Percentiles rank a stretch among this genome's conserved stretches.
Evolutionary conservation across 805 yeast species (phyloP).

Genomic region (Lachancea dasiensis): DNA sequence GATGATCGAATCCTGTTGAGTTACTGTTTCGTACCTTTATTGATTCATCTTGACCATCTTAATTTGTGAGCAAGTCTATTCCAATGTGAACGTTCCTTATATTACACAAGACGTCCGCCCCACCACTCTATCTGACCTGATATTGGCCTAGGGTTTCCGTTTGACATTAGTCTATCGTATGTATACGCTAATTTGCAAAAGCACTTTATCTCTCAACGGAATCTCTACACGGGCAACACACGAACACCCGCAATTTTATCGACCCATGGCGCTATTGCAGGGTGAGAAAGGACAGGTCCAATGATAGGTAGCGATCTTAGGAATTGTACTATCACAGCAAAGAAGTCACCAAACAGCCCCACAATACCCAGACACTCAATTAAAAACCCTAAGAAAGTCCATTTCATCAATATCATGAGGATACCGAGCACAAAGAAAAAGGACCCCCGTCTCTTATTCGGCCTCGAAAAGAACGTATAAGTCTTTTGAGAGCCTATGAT

Average conservation of each 20-base stretch:
- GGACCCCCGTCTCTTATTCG: slow-evolving; percentile 81
- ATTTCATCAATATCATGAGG: slow-evolving; percentile 61
- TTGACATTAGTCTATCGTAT: no score
- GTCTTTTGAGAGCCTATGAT: slow-evolving; percentile 88
- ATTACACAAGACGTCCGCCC: no score
- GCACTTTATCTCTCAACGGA: neutral
- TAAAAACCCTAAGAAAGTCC: slow-evolving; percentile 78
- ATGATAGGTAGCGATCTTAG: slow-evolving; percentile 81
- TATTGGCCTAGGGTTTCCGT: no score
- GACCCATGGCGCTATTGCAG: slow-evolving; percentile 69
- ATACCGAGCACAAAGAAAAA: slow-evolving; percentile 75
- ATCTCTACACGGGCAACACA: slow-evolving; percentile 52
- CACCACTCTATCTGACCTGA: no score
- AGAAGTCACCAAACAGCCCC: slow-evolving; percentile 88
- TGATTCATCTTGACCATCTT: no score
- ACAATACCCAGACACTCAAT: slow-evolving; percentile 86
- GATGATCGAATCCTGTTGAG: no score
- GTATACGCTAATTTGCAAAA: no score
- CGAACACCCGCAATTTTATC: slow-evolving; percentile 63
- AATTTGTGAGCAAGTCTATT: no score
- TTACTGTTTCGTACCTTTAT: no score
- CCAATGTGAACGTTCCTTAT: no score
- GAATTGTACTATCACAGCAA: slow-evolving; percentile 81
- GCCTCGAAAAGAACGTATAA: slow-evolving; percentile 74
- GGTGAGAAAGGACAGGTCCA: slow-evolving; percentile 79